Evolutionary conservation across 2,329 filamentous ascomycete species (phyloP).

Genomic region (Fonsecaea multimorphosa): DNA sequence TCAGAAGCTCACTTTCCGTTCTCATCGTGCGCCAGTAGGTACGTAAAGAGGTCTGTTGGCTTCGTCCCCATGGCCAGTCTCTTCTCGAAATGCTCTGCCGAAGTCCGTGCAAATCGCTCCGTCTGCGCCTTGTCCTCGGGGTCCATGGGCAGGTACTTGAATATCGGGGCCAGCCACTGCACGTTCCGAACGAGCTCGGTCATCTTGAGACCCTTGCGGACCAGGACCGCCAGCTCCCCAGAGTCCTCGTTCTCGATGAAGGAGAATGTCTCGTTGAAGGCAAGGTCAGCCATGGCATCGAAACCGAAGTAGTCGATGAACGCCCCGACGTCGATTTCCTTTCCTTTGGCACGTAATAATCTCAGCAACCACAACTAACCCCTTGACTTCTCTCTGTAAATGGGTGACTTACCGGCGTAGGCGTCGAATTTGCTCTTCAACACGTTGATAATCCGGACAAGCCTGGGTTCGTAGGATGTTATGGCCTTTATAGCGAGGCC

Average conservation of each 20-base stretch:
- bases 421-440: background rate
- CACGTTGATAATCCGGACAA: background rate
- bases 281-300: conserved; percentile 11
- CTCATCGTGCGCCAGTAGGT: background rate
- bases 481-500: conserved; percentile 1
- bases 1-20: background rate
- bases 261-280: background rate
- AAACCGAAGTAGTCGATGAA: conserved; percentile 9
- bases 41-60: background rate
- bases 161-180: conserved; percentile 1
- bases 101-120: background rate
- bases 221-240: background rate
- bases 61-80: background rate
- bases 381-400: no score
- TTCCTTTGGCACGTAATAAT: background rate
- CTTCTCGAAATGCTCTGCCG: background rate
- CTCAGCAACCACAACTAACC: background rate
- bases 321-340: background rate
- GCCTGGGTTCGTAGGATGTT: conserved; percentile 2
- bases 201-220: conserved; percentile 9
- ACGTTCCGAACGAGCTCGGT: conserved; percentile 4
- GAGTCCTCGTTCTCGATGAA: conserved; percentile 6
- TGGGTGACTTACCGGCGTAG: background rate
- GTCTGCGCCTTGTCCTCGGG: conserved; percentile 1
- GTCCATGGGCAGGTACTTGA: conserved; percentile 13